Evolutionary conservation across 164 flowering plant genomes (phyloP).

Genomic region (Nymphaea colorata): DNA sequence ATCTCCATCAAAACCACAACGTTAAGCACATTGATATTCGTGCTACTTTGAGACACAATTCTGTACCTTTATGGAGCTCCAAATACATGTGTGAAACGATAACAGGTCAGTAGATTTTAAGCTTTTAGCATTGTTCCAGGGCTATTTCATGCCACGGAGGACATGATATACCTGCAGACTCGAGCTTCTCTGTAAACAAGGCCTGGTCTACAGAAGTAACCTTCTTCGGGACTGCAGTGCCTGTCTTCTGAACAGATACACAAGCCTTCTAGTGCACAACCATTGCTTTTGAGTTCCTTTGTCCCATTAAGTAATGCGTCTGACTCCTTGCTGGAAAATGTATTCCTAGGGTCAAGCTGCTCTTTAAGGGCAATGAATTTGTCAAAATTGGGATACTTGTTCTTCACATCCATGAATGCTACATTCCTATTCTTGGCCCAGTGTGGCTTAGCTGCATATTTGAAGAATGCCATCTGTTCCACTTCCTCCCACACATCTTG

Average conservation of each 20-base stretch:
- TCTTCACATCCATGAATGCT: slow-evolving; percentile 49
- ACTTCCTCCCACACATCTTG: slow-evolving; percentile 78
- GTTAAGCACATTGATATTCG: too few species aligned
- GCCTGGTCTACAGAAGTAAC: slow-evolving; percentile 52
- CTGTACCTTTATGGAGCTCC: too few species aligned
- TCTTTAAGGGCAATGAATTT: slow-evolving; percentile 52
- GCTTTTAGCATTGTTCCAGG: too few species aligned
- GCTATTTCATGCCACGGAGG: too few species aligned
- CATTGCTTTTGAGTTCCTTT: slow-evolving; percentile 26
- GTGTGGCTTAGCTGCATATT: slow-evolving; percentile 70
- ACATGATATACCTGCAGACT: slow-evolving; percentile 12
- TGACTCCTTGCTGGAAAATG: slow-evolving; percentile 65
- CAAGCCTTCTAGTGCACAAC: slow-evolving; percentile 72
- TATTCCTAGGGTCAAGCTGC: slow-evolving; percentile 38
- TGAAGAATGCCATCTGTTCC: slow-evolving; percentile 85
- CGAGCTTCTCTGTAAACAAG: slow-evolving; percentile 53
- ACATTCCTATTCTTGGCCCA: slow-evolving; percentile 82
- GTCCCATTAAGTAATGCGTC: slow-evolving; percentile 46
- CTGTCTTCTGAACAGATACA: slow-evolving; percentile 69
- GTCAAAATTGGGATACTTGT: slow-evolving; percentile 36
- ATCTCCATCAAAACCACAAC: too few species aligned
- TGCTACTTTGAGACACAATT: too few species aligned
- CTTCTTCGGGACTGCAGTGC: slow-evolving; percentile 59
- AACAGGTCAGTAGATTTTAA: too few species aligned
- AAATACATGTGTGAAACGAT: too few species aligned